Percentiles rank a stretch among this genome's conserved stretches.
Conservation (phyloP, 129 eudicot genomes). For the Pittosporum tobira region DNA sequence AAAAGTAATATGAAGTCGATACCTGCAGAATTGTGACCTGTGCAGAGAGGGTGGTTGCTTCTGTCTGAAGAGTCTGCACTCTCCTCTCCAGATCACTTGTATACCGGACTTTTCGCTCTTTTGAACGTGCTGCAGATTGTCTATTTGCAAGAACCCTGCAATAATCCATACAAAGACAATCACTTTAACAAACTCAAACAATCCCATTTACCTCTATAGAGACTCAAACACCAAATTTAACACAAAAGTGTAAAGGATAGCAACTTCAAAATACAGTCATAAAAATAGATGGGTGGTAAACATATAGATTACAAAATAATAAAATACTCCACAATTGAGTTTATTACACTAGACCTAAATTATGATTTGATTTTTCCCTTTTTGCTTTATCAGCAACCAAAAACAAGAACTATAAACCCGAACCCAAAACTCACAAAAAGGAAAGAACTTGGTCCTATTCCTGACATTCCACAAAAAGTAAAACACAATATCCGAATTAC, state of each 20-base stretch:
- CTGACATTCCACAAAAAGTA: too few species aligned
- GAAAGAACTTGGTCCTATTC: too few species aligned
- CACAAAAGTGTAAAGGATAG: neutral
- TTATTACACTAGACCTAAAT: neutral
- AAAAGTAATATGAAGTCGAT: neutral
- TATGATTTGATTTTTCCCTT: neutral
- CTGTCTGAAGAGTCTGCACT: constrained; percentile 88
- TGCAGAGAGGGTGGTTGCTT: constrained; percentile 84
- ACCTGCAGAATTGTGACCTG: constrained; percentile 89
- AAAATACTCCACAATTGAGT: neutral
- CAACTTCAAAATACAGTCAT: neutral
- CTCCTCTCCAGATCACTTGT: constrained; percentile 84
- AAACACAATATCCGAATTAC: too few species aligned
- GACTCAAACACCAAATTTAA: neutral
- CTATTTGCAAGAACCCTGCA: constrained; percentile 86
- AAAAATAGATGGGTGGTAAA: neutral
- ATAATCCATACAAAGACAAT: constrained; percentile 5
- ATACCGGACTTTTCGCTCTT: constrained; percentile 72
- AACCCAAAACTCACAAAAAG: neutral
- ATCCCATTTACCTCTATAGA: neutral
- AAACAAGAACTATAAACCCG: neutral
- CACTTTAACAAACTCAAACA: neutral
- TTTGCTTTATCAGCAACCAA: neutral
- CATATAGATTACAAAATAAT: neutral
- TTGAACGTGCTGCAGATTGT: constrained; percentile 92